Percentiles rank a stretch among this genome's conserved stretches.
These are phyloP conservation scores for Cladorrhinum sp. DNA, from an alignment of 2,329 filamentous ascomycete genomes.

Conservation along the genomic window DNA sequence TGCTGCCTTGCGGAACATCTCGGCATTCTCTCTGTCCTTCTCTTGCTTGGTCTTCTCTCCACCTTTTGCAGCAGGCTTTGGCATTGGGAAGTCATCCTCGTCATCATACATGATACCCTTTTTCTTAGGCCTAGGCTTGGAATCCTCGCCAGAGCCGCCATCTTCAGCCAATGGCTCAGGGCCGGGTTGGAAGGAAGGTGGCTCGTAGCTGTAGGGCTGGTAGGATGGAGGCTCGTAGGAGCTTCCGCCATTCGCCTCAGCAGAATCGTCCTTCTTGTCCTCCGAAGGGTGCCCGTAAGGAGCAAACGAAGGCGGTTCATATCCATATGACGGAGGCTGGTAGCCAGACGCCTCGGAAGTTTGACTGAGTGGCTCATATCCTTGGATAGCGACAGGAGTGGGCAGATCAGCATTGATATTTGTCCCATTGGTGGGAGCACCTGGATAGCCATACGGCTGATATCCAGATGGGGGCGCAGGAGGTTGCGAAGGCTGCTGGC, in stretches of 20 bases:
- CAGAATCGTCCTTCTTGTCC: conserved; percentile 19
- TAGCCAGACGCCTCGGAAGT: conserved; percentile 31
- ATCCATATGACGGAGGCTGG: conserved; percentile 50
- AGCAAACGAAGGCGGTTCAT: conserved; percentile 45
- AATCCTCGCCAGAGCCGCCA: conserved; percentile 46
- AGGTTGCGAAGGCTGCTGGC: conserved; percentile 16
- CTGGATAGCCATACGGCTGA: conserved; percentile 21
- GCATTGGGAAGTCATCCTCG: conserved; percentile 62
- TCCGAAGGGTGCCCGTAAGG: conserved; percentile 29
- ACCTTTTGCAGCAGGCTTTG: conserved; percentile 49
- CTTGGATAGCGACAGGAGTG: conserved; percentile 8
- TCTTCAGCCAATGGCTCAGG: conserved; percentile 44
- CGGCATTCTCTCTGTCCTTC: conserved; percentile 76
- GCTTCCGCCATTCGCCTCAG: conserved; percentile 26
- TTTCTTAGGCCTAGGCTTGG: conserved; percentile 63
- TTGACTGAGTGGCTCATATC: neutral
- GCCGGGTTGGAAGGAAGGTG: conserved; percentile 60
- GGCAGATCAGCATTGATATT: conserved; percentile 19
- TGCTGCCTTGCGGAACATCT: conserved; percentile 80
- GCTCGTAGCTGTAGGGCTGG: conserved; percentile 51
- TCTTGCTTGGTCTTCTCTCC: conserved; percentile 61
- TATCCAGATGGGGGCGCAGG: conserved; percentile 19
- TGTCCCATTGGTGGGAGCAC: conserved; percentile 20
- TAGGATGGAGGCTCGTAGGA: conserved; percentile 33
- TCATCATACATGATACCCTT: conserved; percentile 81